Evolutionary conservation across 257 asterid genomes (phyloP), one percentile per base, ranked within the genome.

Genomic region (Linaria vulgaris): DNA sequence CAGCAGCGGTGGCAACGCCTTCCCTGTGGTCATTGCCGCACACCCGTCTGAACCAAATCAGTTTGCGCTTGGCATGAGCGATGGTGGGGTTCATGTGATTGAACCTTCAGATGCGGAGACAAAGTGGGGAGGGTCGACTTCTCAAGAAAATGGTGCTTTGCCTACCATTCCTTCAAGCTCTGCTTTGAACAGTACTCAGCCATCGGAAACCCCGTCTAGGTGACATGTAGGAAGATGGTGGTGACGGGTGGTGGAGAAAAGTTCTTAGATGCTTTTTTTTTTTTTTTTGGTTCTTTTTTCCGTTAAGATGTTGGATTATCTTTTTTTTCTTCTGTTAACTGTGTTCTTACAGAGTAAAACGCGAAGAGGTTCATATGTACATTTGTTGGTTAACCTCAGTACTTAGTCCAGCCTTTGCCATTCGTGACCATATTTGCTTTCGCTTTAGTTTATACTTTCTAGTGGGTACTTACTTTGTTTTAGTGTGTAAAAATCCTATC

Each of bases 1-100:
- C 64, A 74, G 86, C 70, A 81, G 68, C 82, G 68, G 75, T 0
- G 67, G 79, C 59, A 63, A 34, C 43, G 44, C 87, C 44, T 91
- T 76, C 72, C 96, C 98, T 0, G 72, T 75, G 53, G 96, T 88
- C 49, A 85, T 88, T 37, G 96, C 98, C 19, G 91, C 98, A 47
- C 96, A 91, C 53, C 96, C 98, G 4, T 77, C 84, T 0, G 96
- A 91, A 76, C 78, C 90, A 11, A 68, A 77, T 63, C 96, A 91
- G 52, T 91, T 91, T 44, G 98, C 96, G 0, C 90, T 91, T 4
- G 98, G 98, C 51, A 91, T 91, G 98, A 91, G 85, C 20, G 96
- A 88, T 20, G 98, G 97, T 65, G 81, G 79, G 0, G 95, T 91
- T 45, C 82, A 91, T 22, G 96, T 91, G 69, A 74, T 91, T 0